Base-by-base conservation (phyloP, 306 rosid species). In the Castanea crenata region DNA sequence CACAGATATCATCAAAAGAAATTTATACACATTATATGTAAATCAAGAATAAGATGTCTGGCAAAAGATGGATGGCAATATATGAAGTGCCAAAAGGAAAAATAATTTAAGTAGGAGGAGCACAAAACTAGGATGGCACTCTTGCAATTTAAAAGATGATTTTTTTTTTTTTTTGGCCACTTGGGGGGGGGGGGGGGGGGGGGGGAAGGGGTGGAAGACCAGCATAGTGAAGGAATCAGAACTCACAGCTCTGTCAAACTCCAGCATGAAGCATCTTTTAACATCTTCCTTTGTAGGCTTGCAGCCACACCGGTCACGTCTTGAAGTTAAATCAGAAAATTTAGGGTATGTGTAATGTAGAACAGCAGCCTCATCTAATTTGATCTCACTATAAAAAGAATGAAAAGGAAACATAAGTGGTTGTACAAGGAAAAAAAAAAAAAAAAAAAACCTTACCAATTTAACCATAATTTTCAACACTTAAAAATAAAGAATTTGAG, bases 181-280 rank as follows among this genome's bases (percentile, higher is more conserved):
- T 8, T 8, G 41, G 8, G 41, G 41, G 41, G 41, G 8, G 41
- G 41, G 8, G 21, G 21, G 41, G 41, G 8, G 41, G 41, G 8
- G 1, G 7, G 38, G 0, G 9, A 6, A 6, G 44, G 10, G 46
- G 11, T 19, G 1, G 0, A 49, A 52, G 55, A 16, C 67, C 38
- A 38, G 65, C 58, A 23, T 68, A 64, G 80, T 55, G 65, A 67
- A 75, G 55, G 72, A 11, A 65, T 55, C 69, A 64, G 20, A 73
- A 86, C 91, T 86, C 83, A 88, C 92, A 46, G 86, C 19, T 88
- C 92, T 86, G 80, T 88, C 92, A 77, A 88, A 88, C 25, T 88
- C 92, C 85, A 88, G 71, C 92, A 88, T 88, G 81, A 88, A 88
- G 86, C 92, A 88, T 88, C 90, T 88, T 88, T 88, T 88, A 31